Evolutionary conservation across 305 asterid genomes (phyloP).

Genomic region (Fraxinus velutina): DNA sequence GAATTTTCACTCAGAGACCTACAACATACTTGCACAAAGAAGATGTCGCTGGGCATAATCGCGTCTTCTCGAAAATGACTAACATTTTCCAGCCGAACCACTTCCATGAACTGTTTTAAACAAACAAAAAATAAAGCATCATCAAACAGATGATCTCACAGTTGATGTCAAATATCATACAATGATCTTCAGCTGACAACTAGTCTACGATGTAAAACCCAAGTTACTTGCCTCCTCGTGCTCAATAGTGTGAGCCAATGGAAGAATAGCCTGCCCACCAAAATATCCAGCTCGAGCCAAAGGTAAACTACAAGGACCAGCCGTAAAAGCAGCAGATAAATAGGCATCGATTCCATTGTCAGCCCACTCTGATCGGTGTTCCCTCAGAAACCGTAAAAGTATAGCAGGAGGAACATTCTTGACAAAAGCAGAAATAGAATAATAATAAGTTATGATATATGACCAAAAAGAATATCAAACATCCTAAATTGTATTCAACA

Average conservation of each 20-base stretch:
- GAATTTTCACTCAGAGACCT: not conserved
- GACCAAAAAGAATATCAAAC: not conserved
- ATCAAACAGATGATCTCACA: not conserved
- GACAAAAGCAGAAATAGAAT: not conserved
- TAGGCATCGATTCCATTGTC: slow-evolving; percentile 91
- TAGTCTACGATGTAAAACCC: not conserved
- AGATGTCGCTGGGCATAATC: slow-evolving; percentile 77
- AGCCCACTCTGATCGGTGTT: slow-evolving; percentile 99
- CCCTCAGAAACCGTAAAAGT: slow-evolving; percentile 79
- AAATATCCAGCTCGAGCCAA: slow-evolving; percentile 68
- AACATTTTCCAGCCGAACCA: slow-evolving; percentile 82
- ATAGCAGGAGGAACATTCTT: slow-evolving; percentile 94
- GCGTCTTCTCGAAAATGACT: slow-evolving; percentile 64
- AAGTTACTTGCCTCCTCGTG: slow-evolving; percentile 74
- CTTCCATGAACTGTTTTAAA: slow-evolving; percentile 80
- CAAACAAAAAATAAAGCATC: not conserved
- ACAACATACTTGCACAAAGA: slow-evolving; percentile 79
- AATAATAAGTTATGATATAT: not conserved
- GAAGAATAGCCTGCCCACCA: slow-evolving; percentile 92
- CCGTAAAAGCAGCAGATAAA: slow-evolving; percentile 79
- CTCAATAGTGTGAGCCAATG: slow-evolving; percentile 90
- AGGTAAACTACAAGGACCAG: slow-evolving; percentile 69
- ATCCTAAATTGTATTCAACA: not conserved
- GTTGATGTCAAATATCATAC: not conserved
- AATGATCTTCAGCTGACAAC: not conserved